Evolutionary conservation across 2,329 filamentous ascomycete species (phyloP).

Genomic region (Coniochaeta sp.): DNA sequence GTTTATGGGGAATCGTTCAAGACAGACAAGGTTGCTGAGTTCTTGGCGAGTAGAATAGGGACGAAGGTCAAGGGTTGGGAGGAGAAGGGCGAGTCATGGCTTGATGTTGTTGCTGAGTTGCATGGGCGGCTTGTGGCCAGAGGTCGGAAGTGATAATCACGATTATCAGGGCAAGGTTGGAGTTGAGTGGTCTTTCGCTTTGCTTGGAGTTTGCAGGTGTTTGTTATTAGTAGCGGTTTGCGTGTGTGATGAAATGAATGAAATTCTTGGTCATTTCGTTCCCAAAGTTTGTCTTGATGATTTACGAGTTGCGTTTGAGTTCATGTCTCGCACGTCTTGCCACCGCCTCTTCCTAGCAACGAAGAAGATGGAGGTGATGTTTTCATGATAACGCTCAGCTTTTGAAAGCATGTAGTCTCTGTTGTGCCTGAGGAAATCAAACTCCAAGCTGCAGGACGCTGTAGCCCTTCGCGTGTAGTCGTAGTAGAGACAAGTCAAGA

Average conservation of each 20-base stretch:
- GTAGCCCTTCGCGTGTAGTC: too few species aligned
- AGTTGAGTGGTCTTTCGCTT: background rate
- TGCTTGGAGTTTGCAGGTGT: background rate
- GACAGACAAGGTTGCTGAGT: slow-evolving; percentile 66
- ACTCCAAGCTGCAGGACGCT: too few species aligned
- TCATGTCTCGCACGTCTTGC: background rate
- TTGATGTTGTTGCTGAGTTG: slow-evolving; percentile 46
- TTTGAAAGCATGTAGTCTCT: too few species aligned
- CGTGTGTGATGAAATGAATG: background rate
- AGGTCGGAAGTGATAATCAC: slow-evolving; percentile 34
- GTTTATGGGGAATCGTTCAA: slow-evolving; percentile 76
- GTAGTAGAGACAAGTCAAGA: too few species aligned
- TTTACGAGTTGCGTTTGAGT: background rate
- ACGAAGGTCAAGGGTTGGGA: slow-evolving; percentile 17
- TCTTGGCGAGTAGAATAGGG: slow-evolving; percentile 49
- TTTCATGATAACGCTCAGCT: too few species aligned
- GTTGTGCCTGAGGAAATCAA: too few species aligned
- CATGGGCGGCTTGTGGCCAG: slow-evolving; percentile 46
- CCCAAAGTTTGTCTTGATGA: background rate
- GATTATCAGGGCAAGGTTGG: background rate
- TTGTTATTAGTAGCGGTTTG: background rate
- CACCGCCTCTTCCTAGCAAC: too few species aligned
- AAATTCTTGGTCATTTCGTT: background rate
- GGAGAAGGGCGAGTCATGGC: slow-evolving; percentile 39
- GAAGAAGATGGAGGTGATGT: too few species aligned